Conservation (phyloP, 495 filamentous ascomycete genomes). For the Neurospora sp. region DNA sequence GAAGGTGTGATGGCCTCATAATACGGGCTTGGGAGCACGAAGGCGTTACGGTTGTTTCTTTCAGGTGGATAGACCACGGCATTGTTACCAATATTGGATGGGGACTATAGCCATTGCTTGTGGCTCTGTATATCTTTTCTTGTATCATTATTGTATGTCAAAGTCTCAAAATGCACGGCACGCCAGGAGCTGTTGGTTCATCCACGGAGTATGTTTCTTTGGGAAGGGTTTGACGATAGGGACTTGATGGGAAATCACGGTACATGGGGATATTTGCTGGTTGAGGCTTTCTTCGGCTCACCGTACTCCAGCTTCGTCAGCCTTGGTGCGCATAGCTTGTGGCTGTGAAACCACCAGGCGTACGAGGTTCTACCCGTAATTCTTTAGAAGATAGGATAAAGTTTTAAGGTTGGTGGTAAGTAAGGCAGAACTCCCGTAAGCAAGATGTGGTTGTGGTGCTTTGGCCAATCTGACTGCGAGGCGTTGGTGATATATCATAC, state of each 20-base stretch:
- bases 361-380: background rate
- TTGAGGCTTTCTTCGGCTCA: background rate
- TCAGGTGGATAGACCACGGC: background rate
- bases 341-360: background rate
- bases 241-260: background rate
- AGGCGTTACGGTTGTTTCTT: constrained; percentile 21
- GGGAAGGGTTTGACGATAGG: background rate
- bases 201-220: background rate
- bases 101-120: background rate
- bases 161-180: background rate
- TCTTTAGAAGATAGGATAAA: background rate
- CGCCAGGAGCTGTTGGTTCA: background rate
- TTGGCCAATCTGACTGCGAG: background rate
- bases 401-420: background rate
- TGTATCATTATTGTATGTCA: constrained; percentile 4
- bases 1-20: background rate
- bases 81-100: background rate
- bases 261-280: background rate
- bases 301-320: background rate
- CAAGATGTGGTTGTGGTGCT: background rate
- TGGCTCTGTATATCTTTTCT: constrained; percentile 2
- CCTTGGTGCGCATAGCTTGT: background rate
- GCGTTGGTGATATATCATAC: background rate
- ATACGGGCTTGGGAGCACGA: constrained; percentile 2
- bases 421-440: background rate